phyloP scores from a whole-genome alignment of 163 green algal species.

The Smithsoniella earleae region DNA sequence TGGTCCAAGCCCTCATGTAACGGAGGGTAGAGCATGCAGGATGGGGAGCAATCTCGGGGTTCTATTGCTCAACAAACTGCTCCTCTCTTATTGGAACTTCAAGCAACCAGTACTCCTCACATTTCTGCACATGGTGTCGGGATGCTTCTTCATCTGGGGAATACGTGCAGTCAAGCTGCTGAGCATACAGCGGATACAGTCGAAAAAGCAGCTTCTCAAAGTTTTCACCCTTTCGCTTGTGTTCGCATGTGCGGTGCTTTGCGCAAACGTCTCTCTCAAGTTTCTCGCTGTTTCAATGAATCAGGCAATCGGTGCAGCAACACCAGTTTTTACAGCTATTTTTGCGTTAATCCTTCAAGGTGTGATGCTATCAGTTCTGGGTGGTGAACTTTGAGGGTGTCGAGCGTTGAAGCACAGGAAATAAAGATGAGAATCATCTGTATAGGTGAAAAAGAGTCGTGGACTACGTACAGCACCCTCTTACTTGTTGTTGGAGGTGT shows the following conservation, averaged over 20 bases:
- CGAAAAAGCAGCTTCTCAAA: constrained; percentile 63
- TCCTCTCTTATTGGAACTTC: constrained; percentile 76
- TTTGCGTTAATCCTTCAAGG: constrained; percentile 59
- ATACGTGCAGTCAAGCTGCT: constrained; percentile 42
- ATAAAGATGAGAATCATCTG: no score
- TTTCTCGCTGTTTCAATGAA: constrained; percentile 92
- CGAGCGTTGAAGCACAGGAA: no score
- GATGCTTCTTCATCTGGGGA: constrained; percentile 52
- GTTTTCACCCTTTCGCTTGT: constrained; percentile 61
- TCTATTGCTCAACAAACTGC: constrained; percentile 90
- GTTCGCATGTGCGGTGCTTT: constrained; percentile 35
- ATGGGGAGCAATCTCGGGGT: constrained; percentile 76
- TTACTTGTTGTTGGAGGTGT: constrained; percentile 80
- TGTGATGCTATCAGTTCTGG: no score
- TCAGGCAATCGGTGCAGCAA: constrained; percentile 83
- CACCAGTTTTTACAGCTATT: constrained; percentile 81
- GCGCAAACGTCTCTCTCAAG: constrained; percentile 75
- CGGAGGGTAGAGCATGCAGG: constrained; percentile 17
- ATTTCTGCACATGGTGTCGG: constrained; percentile 83
- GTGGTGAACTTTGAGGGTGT: no score
- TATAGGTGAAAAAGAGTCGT: constrained; percentile 6
- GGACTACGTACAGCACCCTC: constrained; percentile 59
- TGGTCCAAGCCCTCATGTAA: no score
- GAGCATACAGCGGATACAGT: constrained; percentile 57
- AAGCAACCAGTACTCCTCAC: constrained; percentile 78